Percentiles rank a stretch among this genome's conserved stretches.
These are phyloP conservation scores for Tulasnella sp. DNA, from an alignment of 768 basidiomycete genomes.

Conservation along the genomic window DNA sequence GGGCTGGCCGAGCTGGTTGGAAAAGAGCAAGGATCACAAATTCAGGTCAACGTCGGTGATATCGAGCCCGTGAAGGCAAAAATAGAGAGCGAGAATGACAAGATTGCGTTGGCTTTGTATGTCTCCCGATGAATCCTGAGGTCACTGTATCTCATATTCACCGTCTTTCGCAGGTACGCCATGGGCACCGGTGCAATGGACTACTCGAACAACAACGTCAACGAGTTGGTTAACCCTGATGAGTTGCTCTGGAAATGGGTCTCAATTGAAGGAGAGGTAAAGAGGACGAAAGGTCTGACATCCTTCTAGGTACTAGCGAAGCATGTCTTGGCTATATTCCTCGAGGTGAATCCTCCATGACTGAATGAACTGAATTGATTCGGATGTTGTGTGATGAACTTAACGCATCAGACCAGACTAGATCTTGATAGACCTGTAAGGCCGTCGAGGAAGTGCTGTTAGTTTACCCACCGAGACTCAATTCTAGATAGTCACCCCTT, in stretches of 20 bases:
- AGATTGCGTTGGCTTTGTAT: not conserved
- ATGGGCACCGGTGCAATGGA: constrained; percentile 1
- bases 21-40: not conserved
- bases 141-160: not conserved
- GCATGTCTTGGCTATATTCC: not conserved
- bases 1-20: not conserved
- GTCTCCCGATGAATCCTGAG: not conserved
- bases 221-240: constrained; percentile 11
- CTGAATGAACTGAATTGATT: not conserved
- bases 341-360: not conserved
- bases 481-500: no score
- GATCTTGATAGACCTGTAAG: no score
- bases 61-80: not conserved
- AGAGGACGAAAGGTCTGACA: not conserved
- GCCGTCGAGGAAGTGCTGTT: no score
- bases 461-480: no score
- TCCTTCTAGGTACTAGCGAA: not conserved
- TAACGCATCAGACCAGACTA: no score
- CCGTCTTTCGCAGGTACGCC: not conserved
- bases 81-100: not conserved
- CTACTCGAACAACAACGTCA: not conserved
- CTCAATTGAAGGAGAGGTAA: not conserved
- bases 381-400: not conserved
- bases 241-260: constrained; percentile 11
- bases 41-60: not conserved